These are phyloP conservation scores for Castanospermum australe DNA, from an alignment of 306 rosid species.

Conservation along the genomic window DNA sequence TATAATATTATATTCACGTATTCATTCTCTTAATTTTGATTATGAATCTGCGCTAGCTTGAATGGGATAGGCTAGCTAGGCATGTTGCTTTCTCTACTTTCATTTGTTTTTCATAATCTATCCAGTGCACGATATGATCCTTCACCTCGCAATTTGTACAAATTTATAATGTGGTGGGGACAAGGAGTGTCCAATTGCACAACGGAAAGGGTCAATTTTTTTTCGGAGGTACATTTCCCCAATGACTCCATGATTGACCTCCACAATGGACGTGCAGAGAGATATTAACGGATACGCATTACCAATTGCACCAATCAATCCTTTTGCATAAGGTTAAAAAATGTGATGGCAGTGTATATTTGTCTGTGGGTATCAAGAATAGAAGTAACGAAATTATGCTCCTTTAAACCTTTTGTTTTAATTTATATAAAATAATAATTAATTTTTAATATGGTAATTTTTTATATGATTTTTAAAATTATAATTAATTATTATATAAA, in stretches of 20 bases:
- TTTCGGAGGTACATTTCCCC: not conserved
- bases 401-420: too few relatives aligned
- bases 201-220: not conserved
- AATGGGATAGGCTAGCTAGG: not conserved
- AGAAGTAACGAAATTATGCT: too few relatives aligned
- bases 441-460: too few relatives aligned
- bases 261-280: not conserved
- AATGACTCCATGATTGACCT: not conserved
- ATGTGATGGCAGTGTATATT: too few relatives aligned
- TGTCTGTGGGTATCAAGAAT: too few relatives aligned
- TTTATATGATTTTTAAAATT: too few relatives aligned
- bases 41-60: not conserved
- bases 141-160: not conserved
- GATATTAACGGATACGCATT: not conserved
- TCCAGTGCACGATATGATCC: not conserved
- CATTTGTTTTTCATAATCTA: not conserved
- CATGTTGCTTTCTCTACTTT: not conserved
- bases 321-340: not conserved
- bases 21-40: not conserved
- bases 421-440: too few relatives aligned
- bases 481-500: too few relatives aligned
- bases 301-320: constrained; percentile 13
- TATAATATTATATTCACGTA: not conserved
- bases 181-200: not conserved
- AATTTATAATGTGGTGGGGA: not conserved